Evolutionary conservation across 176 grass and related monocot genomes (phyloP).

Genomic region (Otatea glauca): DNA sequence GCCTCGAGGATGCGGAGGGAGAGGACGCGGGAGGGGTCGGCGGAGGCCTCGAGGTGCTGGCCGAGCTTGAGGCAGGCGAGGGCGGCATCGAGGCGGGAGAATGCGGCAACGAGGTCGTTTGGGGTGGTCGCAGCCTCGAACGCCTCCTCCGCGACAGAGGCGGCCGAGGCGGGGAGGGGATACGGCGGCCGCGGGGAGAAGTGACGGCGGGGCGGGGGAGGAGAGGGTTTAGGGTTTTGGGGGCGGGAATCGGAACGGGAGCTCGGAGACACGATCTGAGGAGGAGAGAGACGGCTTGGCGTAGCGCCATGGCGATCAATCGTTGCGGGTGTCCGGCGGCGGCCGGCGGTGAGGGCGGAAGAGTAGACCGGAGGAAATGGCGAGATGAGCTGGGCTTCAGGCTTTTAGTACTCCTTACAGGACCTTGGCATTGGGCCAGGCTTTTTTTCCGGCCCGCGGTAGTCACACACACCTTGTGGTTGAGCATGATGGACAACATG

Average conservation of each 20-base stretch:
- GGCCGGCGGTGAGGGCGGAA: slow-evolving; percentile 23
- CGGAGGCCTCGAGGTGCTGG: slow-evolving; percentile 79
- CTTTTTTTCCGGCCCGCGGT: too few relatives aligned
- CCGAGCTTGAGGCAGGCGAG: slow-evolving; percentile 96
- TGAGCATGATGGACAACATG: too few relatives aligned
- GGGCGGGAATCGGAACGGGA: not conserved
- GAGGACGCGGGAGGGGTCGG: slow-evolving; percentile 62
- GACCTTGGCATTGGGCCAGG: too few relatives aligned
- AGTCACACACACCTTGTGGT: too few relatives aligned
- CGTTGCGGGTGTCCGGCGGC: not conserved
- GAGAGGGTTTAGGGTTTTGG: slow-evolving; percentile 31
- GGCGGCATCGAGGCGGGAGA: slow-evolving; percentile 60
- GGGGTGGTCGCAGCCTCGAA: slow-evolving; percentile 74
- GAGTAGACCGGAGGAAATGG: too few relatives aligned
- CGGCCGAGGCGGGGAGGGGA: slow-evolving; percentile 23
- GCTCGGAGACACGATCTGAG: slow-evolving; percentile 38
- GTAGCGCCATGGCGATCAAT: slow-evolving; percentile 43
- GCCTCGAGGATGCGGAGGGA: slow-evolving; percentile 63
- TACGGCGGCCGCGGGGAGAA: slow-evolving; percentile 55
- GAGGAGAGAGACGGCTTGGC: slow-evolving; percentile 47
- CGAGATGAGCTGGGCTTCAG: slow-evolving; percentile 27
- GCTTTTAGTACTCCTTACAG: too few relatives aligned
- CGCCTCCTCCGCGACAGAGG: slow-evolving; percentile 52
- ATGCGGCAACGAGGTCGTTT: slow-evolving; percentile 59
- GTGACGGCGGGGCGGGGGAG: slow-evolving; percentile 30